Base-by-base conservation (phyloP, 345 rosid species). In the Cardiospermum halicacabum region DNA sequence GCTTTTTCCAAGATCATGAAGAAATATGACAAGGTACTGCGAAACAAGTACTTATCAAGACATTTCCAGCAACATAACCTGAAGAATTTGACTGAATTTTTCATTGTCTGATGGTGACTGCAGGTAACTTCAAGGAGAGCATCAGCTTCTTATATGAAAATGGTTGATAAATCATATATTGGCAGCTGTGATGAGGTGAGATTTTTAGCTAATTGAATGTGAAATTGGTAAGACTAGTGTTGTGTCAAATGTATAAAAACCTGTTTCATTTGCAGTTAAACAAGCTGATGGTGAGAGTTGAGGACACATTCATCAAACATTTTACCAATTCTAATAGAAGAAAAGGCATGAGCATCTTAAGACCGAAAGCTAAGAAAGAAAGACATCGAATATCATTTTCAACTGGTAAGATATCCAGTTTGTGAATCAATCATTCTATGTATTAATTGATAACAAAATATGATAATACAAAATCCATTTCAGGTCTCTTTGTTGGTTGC, bases 1-100 rank as follows among this genome's bases (percentile, higher is more conserved):
- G 78, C 80, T 13, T 47, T 47, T 47, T 47, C 51, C 22, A 47
- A 47, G 19, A 47, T 47, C 51, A 47, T 47, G 51, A 80, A 80
- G 81, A 80, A 80, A 62, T 80, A 76, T 66, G 84, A 80, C 73
- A 77, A 77, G 82, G 81, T 77, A 77, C 5, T 47, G 19, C 51
- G 19, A 47, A 7, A 18, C 51, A 5, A 47, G 22, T 47, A 42
- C 31, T 1, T 45, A 50, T 12, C n/a, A 37, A 6, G 19, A 18
- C 16, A 50, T 9, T 34, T 28, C 11, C 39, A 30, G 8, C 2
- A 0, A 54, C 39, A 36, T 66, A 40, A 42, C 16, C n/a, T 11
- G 30, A 25, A n/a, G n/a, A 5, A 21, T 51, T 21, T 10, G 28
- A 7, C 56, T 25, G 25, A 25, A 51, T 3, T 51, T 51, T 51